A percentile compares a stretch with the other conserved stretches of the same genome.
phyloP scores from a whole-genome alignment of 192 early-diverging fungal species.

The Backusella circina region DNA sequence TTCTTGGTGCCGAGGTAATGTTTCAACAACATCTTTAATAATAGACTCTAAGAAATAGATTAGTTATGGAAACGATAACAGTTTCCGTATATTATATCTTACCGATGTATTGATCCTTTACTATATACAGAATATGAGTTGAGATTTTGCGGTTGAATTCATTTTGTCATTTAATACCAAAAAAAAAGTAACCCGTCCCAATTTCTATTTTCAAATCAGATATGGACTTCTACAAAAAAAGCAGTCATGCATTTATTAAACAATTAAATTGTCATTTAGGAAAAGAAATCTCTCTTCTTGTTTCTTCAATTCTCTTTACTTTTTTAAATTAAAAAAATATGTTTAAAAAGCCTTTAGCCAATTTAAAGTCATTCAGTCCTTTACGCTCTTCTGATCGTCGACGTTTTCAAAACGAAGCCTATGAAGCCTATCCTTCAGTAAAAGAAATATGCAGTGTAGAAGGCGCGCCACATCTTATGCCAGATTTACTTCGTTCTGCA shows the following conservation, averaged over 20 bases:
- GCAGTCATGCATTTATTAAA: too few species aligned
- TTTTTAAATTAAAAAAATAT: constrained; percentile 31
- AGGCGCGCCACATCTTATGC: constrained; percentile 39
- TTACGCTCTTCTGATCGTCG: constrained; percentile 67
- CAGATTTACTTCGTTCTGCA: constrained; percentile 55
- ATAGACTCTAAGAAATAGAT: constrained; percentile 1
- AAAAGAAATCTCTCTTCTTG: too few species aligned
- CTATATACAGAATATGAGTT: neutral
- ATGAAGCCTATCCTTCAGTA: constrained; percentile 45
- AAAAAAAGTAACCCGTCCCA: too few species aligned
- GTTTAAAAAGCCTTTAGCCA: constrained; percentile 74
- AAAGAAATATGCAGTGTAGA: constrained; percentile 35
- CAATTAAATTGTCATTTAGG: too few species aligned
- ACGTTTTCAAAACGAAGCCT: constrained; percentile 60
- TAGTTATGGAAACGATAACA: constrained; percentile 4
- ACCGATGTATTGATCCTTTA: constrained; percentile 5
- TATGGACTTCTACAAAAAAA: too few species aligned
- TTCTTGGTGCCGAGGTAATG: constrained; percentile 5
- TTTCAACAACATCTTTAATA: constrained; percentile 5
- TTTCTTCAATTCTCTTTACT: neutral
- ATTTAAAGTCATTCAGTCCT: constrained; percentile 63
- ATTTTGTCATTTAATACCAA: too few species aligned
- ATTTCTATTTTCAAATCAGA: too few species aligned
- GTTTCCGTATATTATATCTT: constrained; percentile 2
- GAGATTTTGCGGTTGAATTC: constrained; percentile 7